phyloP scores from a whole-genome alignment of 1,284 basidiomycete species.

The Sporisorium reilianum region DNA sequence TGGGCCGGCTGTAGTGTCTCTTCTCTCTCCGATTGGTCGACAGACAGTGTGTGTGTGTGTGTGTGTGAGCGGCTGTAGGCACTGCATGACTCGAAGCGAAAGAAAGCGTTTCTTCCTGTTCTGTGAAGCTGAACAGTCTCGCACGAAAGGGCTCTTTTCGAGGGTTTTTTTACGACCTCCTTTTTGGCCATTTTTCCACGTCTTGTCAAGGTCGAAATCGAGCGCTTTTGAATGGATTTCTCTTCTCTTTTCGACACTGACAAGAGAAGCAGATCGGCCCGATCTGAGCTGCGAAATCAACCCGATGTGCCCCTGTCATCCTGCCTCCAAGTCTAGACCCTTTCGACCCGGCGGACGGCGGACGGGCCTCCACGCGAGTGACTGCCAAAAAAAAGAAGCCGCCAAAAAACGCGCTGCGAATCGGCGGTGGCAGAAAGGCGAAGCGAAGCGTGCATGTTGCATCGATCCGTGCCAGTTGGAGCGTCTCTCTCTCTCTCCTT shows the following conservation, averaged over 20 bases:
- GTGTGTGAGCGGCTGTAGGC: too few relatives aligned
- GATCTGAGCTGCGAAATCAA: neutral
- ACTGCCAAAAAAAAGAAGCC: neutral
- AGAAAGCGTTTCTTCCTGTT: constrained; percentile 3
- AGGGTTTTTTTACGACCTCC: neutral
- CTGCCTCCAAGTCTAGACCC: constrained; percentile 1
- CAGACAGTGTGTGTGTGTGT: too few relatives aligned
- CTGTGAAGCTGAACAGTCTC: neutral
- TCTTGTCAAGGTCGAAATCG: too few relatives aligned
- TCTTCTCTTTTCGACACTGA: neutral
- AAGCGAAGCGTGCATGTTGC: constrained; percentile 12
- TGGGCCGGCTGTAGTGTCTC: neutral
- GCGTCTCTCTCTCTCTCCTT: neutral
- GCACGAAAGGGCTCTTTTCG: neutral
- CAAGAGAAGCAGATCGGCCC: neutral
- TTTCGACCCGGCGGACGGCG: constrained; percentile 9
- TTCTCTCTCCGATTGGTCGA: neutral
- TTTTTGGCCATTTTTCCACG: neutral
- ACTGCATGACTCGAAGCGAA: neutral
- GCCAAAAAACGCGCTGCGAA: constrained; percentile 6
- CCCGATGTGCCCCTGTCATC: too few relatives aligned
- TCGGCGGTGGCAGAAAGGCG: constrained; percentile 14
- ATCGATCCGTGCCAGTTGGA: neutral
- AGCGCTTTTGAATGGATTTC: too few relatives aligned
- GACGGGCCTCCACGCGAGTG: constrained; percentile 38